Conservation (phyloP, 805 yeast genomes). For the Komagataella kurtzmanii region DNA sequence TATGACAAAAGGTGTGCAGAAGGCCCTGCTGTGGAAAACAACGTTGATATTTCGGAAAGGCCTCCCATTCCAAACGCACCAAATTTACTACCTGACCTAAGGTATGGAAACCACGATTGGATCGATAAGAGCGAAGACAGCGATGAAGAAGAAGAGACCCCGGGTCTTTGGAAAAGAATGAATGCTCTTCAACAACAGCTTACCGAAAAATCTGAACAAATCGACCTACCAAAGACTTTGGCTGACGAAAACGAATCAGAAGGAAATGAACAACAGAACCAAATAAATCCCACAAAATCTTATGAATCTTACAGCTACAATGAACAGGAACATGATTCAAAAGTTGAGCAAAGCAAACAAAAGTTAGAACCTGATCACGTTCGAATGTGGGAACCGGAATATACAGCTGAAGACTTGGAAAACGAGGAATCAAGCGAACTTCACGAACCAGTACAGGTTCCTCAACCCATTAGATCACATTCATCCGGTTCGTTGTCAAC, state of each 20-base stretch:
- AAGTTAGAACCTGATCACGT: background rate
- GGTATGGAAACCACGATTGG: background rate
- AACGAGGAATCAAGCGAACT: background rate
- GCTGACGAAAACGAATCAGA: constrained; percentile 1
- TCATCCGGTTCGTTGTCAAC: constrained; percentile 18
- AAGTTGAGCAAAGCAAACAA: background rate
- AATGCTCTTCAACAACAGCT: background rate
- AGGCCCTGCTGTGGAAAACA: background rate
- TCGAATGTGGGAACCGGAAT: background rate
- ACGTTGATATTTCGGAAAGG: background rate
- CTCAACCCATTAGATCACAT: constrained; percentile 2
- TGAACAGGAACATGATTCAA: background rate
- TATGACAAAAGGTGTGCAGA: background rate
- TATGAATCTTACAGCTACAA: background rate
- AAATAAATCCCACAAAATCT: background rate
- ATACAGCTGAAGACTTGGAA: background rate
- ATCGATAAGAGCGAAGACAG: background rate
- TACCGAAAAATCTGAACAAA: background rate
- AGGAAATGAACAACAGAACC: background rate
- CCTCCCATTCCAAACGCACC: background rate
- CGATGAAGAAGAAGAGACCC: background rate
- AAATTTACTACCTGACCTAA: background rate
- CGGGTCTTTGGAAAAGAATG: background rate
- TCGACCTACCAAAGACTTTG: background rate
- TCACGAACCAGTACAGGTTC: background rate